Base-by-base conservation (phyloP, 768 basidiomycete species). In the Tylopilus plumbeoviolaceoides region DNA sequence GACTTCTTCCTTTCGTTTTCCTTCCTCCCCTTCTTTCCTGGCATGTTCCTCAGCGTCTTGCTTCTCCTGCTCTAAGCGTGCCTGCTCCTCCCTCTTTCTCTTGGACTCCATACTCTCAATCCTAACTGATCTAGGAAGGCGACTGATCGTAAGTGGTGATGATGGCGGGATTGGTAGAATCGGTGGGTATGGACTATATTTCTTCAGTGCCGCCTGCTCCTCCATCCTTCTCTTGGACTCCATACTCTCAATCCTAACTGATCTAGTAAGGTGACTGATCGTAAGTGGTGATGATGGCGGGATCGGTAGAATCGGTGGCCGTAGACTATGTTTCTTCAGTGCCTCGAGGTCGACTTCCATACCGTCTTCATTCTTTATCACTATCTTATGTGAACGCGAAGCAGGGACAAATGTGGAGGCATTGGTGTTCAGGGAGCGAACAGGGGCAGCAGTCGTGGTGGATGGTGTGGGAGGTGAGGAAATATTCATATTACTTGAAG, bases 381-480 rank as follows among this genome's bases (percentile, higher is more conserved):
- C 79, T 38, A 82, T 72, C 61, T 76, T 59, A 36, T 73, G 66
- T 15, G 69, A 52, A 11, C 75, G 71, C 11, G 69, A 59, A 28
- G 59, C 65, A 8, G 89, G 89, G 17, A 89, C 82, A 64, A 91
- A 91, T 3, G 85, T 63, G 51, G 69, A 77, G 4, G 89, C 87
- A 61, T 75, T 76, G 4, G 80, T 79, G 62, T 84, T 89, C 44
- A 90, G 75, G 11, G 79, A 48, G 57, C 68, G 76, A 27, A 54
- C 57, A 18, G 71, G 59, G 46, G 67, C 69, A 21, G 72, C 70
- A 8, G 77, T 64, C 2, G 23, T 23, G 23, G 83, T 73, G 1
- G 82, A 78, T 2, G 85, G 88, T 6, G 89, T 87, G 3, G 87
- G 83, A 5, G 85, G 85, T 0, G 85, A 79, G 11, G 85, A 71